These are phyloP conservation scores for Globisporangium megalacanthum DNA, from an alignment of 352 stramenopile species.

Conservation along the genomic window DNA sequence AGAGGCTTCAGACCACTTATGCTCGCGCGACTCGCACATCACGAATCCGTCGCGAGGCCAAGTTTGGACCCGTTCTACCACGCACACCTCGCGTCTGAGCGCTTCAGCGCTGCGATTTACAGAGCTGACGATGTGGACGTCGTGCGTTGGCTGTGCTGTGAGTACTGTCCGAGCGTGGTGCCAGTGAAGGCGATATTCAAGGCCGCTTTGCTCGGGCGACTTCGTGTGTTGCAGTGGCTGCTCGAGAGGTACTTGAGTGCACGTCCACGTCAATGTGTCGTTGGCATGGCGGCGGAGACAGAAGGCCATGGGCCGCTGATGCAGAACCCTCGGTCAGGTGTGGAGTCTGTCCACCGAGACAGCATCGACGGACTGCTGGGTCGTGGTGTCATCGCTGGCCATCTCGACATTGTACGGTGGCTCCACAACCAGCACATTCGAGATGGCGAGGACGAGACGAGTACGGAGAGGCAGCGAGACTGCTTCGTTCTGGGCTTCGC, in stretches of 20 bases:
- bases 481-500: too few relatives aligned
- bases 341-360: too few relatives aligned
- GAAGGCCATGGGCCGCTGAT: too few relatives aligned
- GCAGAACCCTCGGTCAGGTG: too few relatives aligned
- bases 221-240: neutral
- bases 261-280: too few relatives aligned
- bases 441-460: too few relatives aligned
- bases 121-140: neutral
- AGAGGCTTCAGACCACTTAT: neutral
- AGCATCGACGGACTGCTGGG: too few relatives aligned
- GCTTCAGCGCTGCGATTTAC: neutral
- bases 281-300: too few relatives aligned
- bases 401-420: too few relatives aligned
- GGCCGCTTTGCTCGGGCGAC: neutral
- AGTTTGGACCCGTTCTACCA: slow-evolving; percentile 8
- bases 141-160: neutral
- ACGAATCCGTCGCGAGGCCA: neutral
- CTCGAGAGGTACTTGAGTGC: neutral
- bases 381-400: too few relatives aligned
- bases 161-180: neutral
- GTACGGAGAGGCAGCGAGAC: too few relatives aligned
- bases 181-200: neutral
- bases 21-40: neutral
- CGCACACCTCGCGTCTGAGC: neutral
- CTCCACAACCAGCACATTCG: too few relatives aligned